Evolutionary conservation across 192 early-diverging fungal genomes (phyloP), one percentile per base, ranked within the genome.

Genomic region (Coemansia sp.): DNA sequence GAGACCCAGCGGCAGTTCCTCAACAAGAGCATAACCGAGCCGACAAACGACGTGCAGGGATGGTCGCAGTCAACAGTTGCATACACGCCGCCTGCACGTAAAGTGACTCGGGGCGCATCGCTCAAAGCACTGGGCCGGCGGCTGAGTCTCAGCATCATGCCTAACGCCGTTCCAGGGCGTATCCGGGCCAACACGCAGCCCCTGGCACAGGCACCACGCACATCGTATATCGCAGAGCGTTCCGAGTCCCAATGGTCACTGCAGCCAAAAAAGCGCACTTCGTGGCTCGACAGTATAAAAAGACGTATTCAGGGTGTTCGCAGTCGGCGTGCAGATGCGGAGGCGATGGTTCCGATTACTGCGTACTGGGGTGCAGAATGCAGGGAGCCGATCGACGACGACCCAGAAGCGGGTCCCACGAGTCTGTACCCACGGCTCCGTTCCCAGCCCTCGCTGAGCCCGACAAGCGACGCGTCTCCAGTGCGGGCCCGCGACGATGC

Each of bases 391-490:
- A n/a, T 21, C 34, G 26, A 51, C 6, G 44, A 31, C 20, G 49
- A n/a, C 15, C 49, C 60, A 9, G 60, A 46, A 15, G 24, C 60
- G 24, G 37, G 18, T 12, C 48, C 68, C 24, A 42, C 36, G 4
- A 28, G 60, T n/a, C 15, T 24, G 8, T 78, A 78, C 28, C 75
- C 75, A 34, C 70, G 70, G 5, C 60, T 78, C 11, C 75, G 75
- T 56, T 78, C 75, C 17, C 75, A 78, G 70, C 75, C 75, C 3
- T 69, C 70, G 31, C 75, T 66, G 6, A 46, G 66, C 51, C 61
- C 38, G 26, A 56, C 65, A 3, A 59, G 46, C 7, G 64, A 44
- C 34, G 49, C 36, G 46, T 59, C 64, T 9, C 31, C 46, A 15
- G 25, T 42, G 15, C 56, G 21, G 0, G 44, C 58, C 10, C 23